Evolutionary conservation across 1,284 basidiomycete genomes (phyloP).

Genomic region (Irpex sp.): DNA sequence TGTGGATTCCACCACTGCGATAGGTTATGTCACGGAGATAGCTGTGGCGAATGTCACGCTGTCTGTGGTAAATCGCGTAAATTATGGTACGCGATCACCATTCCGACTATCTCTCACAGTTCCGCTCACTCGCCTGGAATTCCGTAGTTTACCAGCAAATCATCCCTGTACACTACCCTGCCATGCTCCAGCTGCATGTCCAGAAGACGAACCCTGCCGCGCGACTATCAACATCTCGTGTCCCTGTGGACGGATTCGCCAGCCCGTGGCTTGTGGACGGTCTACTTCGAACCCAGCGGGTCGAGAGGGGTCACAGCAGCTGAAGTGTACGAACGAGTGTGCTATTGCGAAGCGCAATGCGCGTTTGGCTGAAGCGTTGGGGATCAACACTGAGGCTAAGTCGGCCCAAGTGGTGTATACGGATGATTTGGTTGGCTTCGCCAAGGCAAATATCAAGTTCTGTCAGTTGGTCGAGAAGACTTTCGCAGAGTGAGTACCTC

Average conservation of each 20-base stretch:
- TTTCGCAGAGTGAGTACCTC: conserved; percentile 63
- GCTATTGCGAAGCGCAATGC: conserved; percentile 81
- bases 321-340: conserved; percentile 82
- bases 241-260: conserved; percentile 77
- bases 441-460: conserved; percentile 62
- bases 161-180: conserved; percentile 76
- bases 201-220: conserved; percentile 76
- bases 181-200: conserved; percentile 83
- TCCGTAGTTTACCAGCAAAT: conserved; percentile 35
- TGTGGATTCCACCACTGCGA: conserved; percentile 89
- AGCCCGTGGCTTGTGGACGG: conserved; percentile 67
- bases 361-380: conserved; percentile 82
- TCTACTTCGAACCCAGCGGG: conserved; percentile 43
- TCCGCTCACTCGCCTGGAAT: not conserved
- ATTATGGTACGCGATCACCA: conserved; percentile 53
- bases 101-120: conserved; percentile 9
- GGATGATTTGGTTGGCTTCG: conserved; percentile 61
- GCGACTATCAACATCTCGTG: conserved; percentile 65
- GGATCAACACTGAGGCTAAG: conserved; percentile 57
- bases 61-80: conserved; percentile 82
- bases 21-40: conserved; percentile 72
- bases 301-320: conserved; percentile 34
- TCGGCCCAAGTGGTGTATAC: conserved; percentile 48
- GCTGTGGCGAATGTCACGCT: conserved; percentile 73
- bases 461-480: conserved; percentile 72